Base-by-base conservation (phyloP, 2,329 filamentous ascomycete genomes). In the Coccinonectria pachysandricola region DNA sequence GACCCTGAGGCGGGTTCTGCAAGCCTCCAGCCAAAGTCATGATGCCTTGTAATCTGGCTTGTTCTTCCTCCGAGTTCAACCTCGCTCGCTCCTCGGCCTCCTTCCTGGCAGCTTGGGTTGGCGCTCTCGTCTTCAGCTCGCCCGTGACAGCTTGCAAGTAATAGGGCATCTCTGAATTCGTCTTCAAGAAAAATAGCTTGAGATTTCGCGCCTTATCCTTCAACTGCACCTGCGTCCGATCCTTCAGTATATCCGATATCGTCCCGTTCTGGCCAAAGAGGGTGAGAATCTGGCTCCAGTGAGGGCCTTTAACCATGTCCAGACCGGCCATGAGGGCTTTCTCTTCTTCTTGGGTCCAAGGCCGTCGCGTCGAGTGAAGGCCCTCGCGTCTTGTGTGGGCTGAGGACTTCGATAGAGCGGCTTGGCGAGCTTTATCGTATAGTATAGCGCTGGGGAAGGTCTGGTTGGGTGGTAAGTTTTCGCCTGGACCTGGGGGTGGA, bases 181-280 rank as follows among this genome's bases (percentile, higher is more conserved):
- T 88, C 60, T 94, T 94, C 28, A 94, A 60, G 54, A 93, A 93
- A 59, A 91, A 93, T 0, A 94, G 59, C 53, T 93, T 94, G 24
- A 93, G 57, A 39, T 94, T 94, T 25, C 85, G 68, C 1, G 85
- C 85, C 54, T 94, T 94, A 49, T 94, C 85, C 53, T 94, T 94
- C 8, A 93, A 64, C 49, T 93, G 86, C 1, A 94, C 86, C 48
- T 94, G 85, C 22, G 86, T 92, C 17, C 85, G 71, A 49, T 93
- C 86, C 42, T 87, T 88, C 12, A 93, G 65, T 13, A 88, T 80
- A 42, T 88, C 79, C 23, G 76, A 87, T 13, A 88, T 72, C 0
- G 78, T 80, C 5, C 86, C 86, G 21, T 79, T 80, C 0, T 74
- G 69, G 1, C 86, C 86, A 49, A 88, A 93, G 21, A 93, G 68